A percentile compares a stretch with the other conserved stretches of the same genome.
Evolutionary conservation across 2,329 filamentous ascomycete species (phyloP).

Genomic region (Colletotrichum liriopes): DNA sequence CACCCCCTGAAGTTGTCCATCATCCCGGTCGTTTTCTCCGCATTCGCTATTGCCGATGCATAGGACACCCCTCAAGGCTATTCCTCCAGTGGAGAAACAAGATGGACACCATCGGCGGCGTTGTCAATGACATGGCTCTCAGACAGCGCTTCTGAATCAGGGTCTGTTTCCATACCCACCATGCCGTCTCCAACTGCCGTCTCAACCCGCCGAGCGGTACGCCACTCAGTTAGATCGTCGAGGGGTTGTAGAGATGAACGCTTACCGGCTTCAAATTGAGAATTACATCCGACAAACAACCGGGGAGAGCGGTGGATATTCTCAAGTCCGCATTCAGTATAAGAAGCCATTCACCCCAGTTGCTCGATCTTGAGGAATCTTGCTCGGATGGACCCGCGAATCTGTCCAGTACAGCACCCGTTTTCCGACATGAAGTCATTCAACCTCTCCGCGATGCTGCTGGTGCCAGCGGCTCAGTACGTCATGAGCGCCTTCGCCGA

Average conservation of each 20-base stretch:
- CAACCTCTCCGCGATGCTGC: conserved; percentile 33
- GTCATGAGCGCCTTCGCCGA: conserved; percentile 36
- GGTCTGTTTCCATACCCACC: neutral
- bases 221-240: conserved; percentile 21
- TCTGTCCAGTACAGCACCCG: conserved; percentile 6
- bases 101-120: neutral
- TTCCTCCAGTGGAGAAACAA: conserved; percentile 11
- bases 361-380: neutral
- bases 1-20: neutral
- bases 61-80: conserved; percentile 31
- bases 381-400: conserved; percentile 15
- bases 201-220: neutral
- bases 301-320: neutral
- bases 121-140: neutral
- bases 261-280: conserved; percentile 8
- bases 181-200: conserved; percentile 38
- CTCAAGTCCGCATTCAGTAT: neutral
- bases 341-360: conserved; percentile 4
- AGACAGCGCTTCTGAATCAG: conserved; percentile 17
- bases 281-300: neutral
- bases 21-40: conserved; percentile 29
- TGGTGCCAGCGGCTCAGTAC: conserved; percentile 38
- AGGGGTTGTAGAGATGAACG: conserved; percentile 20
- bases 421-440: conserved; percentile 39
- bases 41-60: conserved; percentile 39